Base-by-base conservation (phyloP, 176 grass and related monocot genomes). In the Poa pratensis region DNA sequence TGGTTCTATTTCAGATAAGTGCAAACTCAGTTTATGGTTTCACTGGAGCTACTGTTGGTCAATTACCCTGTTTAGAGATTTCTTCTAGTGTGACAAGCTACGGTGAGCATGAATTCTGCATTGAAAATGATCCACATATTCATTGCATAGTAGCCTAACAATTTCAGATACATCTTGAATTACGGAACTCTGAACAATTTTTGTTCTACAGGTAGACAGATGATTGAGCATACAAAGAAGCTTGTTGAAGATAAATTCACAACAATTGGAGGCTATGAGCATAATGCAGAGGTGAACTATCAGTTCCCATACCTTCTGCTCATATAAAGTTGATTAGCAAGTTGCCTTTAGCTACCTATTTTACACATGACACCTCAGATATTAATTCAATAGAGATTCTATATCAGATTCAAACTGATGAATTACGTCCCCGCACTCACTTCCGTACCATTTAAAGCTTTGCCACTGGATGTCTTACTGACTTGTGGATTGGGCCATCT, bases 1-100 rank as follows among this genome's bases (percentile, higher is more conserved):
- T 69, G 16, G 39, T 63, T 86, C 69, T 71, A 69, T 90, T 92
- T 81, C 87, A 96, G 96, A 64, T 99, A 84, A 96, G 93, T 74
- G 96, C 96, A 80, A 99, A 99, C 67, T 99, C 96, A 80, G 96
- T 99, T 50, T 99, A 99, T 96, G 96, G 96, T 88, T 99, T 99
- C 86, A 96, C 96, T 84, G 96, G 96, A 79, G 93, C 93, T 12
- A 96, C 93, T 61, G 84, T 99, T 86, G 96, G 91, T 79, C 93
- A 99, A 84, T 85, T 99, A 74, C 96, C 96, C 90, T 99, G 96
- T 83, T 83, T 99, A 80, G 96, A 94, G 84, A 98, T 98, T 74
- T 98, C 96, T 84, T 98, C 96, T 71, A 98, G 96, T 59, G 96
- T 98, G 78, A 98, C 96, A 69, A 98, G 96, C 90, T 98, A 98